These are phyloP conservation scores for Aquanectria penicillioides DNA, from an alignment of 2,329 filamentous ascomycete species.

Conservation along the genomic window DNA sequence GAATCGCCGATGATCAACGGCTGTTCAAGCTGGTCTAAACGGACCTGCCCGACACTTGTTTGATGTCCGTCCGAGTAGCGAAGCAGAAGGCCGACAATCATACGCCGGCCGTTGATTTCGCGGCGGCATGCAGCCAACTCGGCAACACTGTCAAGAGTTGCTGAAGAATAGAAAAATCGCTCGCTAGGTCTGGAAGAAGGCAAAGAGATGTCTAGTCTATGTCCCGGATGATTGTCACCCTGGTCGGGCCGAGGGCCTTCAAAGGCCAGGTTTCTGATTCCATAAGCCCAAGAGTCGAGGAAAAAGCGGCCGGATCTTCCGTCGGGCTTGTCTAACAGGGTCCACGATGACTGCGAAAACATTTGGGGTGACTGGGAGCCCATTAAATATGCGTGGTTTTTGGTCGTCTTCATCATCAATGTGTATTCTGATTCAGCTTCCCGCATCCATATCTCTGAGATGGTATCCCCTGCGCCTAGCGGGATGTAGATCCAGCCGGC, in stretches of 20 bases:
- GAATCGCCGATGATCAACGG: not conserved
- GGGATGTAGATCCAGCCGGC: slow-evolving; percentile 6
- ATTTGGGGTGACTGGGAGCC: not conserved
- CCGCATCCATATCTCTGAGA: slow-evolving; percentile 3
- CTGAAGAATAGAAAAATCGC: not conserved
- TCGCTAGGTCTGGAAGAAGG: not conserved
- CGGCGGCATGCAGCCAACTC: not conserved
- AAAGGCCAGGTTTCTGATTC: not conserved
- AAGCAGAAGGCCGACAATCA: not conserved
- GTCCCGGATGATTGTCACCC: not conserved
- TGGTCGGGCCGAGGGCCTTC: not conserved
- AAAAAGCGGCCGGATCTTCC: not conserved
- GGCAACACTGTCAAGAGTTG: not conserved
- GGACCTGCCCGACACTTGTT: not conserved
- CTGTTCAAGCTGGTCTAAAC: not conserved
- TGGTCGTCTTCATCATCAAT: not conserved
- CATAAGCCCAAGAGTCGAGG: not conserved
- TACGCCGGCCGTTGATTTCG: not conserved
- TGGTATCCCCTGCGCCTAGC: not conserved
- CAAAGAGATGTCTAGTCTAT: not conserved
- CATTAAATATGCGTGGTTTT: not conserved
- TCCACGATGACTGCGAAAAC: not conserved
- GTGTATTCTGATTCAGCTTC: not conserved
- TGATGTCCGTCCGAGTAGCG: not conserved
- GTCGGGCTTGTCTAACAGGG: not conserved